Evolutionary conservation across 495 filamentous ascomycete genomes (phyloP).

Genomic region (Aspergillus sclerotioniger): DNA sequence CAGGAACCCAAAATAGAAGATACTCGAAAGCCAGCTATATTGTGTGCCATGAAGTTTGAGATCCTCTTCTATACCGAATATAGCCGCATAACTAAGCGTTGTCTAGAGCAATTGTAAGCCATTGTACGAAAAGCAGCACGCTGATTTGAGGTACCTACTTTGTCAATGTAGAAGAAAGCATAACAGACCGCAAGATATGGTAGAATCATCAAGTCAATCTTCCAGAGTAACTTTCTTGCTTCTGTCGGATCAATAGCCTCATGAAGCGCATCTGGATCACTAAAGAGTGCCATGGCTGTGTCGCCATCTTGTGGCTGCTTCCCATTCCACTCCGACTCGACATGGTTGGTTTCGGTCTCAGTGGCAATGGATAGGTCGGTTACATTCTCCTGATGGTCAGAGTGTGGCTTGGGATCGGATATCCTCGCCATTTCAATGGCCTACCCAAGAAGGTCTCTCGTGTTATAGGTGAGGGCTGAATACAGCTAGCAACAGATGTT

Average conservation of each 20-base stretch:
- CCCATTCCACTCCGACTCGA: slow-evolving; percentile 27
- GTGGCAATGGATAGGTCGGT: slow-evolving; percentile 22
- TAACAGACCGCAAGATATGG: slow-evolving; percentile 56
- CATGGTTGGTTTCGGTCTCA: slow-evolving; percentile 27
- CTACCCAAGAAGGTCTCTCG: too few species aligned
- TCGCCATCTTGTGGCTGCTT: slow-evolving; percentile 39
- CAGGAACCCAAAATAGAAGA: slow-evolving; percentile 54
- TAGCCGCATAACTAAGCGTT: slow-evolving; percentile 56
- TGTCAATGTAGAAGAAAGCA: slow-evolving; percentile 61
- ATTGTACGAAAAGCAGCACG: not conserved
- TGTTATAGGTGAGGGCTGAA: not conserved
- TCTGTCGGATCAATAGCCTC: slow-evolving; percentile 50
- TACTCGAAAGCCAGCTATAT: slow-evolving; percentile 49
- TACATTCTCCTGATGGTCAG: slow-evolving; percentile 11
- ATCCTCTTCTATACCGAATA: slow-evolving; percentile 56
- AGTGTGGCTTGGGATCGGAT: not conserved
- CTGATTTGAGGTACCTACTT: slow-evolving; percentile 32
- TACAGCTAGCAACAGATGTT: not conserved
- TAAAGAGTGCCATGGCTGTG: slow-evolving; percentile 45
- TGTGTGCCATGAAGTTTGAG: slow-evolving; percentile 45
- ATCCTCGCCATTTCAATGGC: not conserved
- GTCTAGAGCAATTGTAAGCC: slow-evolving; percentile 38
- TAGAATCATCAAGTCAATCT: slow-evolving; percentile 54
- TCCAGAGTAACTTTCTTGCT: slow-evolving; percentile 49
- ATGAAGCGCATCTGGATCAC: slow-evolving; percentile 38